Conservation (phyloP, 805 yeast genomes). For the Scheffersomyces amazonensis region DNA sequence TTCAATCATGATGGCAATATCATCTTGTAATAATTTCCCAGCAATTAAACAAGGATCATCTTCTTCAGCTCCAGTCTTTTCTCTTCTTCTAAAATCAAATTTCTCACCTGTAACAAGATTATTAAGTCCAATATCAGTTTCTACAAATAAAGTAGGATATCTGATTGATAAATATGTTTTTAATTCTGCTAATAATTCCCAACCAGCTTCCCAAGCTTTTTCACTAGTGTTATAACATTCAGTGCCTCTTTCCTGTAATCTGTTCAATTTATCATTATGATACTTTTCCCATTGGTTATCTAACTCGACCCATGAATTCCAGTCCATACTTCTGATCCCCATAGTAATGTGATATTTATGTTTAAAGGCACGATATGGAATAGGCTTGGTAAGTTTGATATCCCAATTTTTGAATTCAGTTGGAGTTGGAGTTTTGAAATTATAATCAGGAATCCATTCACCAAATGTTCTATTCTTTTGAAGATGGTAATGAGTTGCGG, state of each 20-base stretch:
- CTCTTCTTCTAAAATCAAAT: conserved; percentile 31
- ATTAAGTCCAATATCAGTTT: conserved; percentile 45
- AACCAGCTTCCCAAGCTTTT: conserved; percentile 51
- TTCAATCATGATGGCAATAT: conserved; percentile 65
- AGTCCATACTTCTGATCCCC: conserved; percentile 67
- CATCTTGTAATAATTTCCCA: conserved; percentile 60
- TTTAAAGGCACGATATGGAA: conserved; percentile 67
- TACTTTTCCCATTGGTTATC: conserved; percentile 63
- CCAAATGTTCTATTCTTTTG: conserved; percentile 50
- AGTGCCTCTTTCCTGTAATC: conserved; percentile 45
- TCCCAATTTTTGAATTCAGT: conserved; percentile 48
- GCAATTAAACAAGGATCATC: conserved; percentile 61
- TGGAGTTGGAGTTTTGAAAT: conserved; percentile 49
- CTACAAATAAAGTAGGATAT: conserved; percentile 53
- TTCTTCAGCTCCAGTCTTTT: conserved; percentile 21
- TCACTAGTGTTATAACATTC: conserved; percentile 51
- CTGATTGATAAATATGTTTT: conserved; percentile 51
- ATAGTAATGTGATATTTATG: conserved; percentile 63
- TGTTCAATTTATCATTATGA: conserved; percentile 49
- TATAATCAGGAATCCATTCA: conserved; percentile 50
- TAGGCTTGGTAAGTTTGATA: conserved; percentile 46
- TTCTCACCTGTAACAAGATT: conserved; percentile 54
- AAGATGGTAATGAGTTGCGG: too few species aligned
- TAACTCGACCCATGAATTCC: conserved; percentile 62
- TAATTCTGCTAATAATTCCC: conserved; percentile 54